Conservation (phyloP, 2,329 filamentous ascomycete genomes). For the Lecanicillium sp. region DNA sequence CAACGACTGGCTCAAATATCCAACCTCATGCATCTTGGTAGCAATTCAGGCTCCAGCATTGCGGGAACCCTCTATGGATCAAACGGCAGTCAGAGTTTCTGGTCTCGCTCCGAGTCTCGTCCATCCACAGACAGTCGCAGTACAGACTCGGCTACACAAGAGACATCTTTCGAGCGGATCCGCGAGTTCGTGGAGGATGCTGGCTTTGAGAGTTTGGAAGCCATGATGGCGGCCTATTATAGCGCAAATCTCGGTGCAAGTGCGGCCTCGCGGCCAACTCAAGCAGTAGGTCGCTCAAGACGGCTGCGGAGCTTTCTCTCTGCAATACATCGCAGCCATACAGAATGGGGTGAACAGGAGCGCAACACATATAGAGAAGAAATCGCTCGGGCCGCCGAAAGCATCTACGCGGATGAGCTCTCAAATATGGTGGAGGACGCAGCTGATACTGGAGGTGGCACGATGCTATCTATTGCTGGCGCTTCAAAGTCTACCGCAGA, state of each 20-base stretch:
- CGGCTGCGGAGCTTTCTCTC: constrained; percentile 7
- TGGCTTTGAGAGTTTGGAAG: constrained; percentile 5
- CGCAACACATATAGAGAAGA: constrained; percentile 13
- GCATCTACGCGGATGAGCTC: constrained; percentile 7
- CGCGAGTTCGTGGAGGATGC: constrained; percentile 9
- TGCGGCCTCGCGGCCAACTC: not conserved
- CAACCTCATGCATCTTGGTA: not conserved
- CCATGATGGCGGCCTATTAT: constrained; percentile 10
- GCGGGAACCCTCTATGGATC: not conserved
- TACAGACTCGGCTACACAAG: not conserved
- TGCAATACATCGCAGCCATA: constrained; percentile 7
- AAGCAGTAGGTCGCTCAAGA: constrained; percentile 3
- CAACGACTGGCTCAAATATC: not conserved
- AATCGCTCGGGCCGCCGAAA: constrained; percentile 11
- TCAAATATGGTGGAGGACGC: not conserved
- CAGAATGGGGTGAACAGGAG: constrained; percentile 12
- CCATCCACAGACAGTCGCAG: not conserved
- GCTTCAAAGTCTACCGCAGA: constrained; percentile 4
- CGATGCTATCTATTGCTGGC: not conserved
- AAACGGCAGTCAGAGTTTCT: not conserved
- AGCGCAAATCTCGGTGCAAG: not conserved
- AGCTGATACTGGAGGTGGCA: not conserved
- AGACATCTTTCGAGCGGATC: constrained; percentile 1
- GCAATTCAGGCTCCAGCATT: not conserved
- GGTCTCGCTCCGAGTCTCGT: constrained; percentile 2